A percentile compares a stretch with the other conserved stretches of the same genome.
These are phyloP conservation scores for Clarkia xantiana DNA, from an alignment of 345 rosid genomes.

Conservation along the genomic window DNA sequence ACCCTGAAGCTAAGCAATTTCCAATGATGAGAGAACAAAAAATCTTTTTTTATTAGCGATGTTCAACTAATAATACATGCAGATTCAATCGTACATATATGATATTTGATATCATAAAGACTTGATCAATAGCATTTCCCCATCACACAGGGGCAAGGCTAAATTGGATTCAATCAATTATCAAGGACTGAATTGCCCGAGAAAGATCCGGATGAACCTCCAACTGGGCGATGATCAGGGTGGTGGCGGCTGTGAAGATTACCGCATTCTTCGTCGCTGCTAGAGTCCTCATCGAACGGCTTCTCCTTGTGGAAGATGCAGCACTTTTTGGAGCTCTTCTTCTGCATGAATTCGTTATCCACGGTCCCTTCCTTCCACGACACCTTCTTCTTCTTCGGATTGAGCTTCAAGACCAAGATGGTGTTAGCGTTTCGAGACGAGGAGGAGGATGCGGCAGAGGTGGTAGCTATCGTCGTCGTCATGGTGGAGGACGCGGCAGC, in stretches of 20 bases:
- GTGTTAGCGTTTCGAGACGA: neutral
- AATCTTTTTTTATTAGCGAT: too few species aligned
- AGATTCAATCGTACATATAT: too few species aligned
- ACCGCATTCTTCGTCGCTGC: slow-evolving; percentile 52
- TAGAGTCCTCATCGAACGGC: slow-evolving; percentile 76
- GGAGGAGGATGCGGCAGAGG: neutral
- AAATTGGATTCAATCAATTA: too few species aligned
- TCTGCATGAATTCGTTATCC: slow-evolving; percentile 92
- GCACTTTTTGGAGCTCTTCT: slow-evolving; percentile 93
- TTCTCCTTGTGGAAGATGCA: slow-evolving; percentile 93
- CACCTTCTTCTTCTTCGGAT: slow-evolving; percentile 73
- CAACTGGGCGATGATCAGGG: slow-evolving; percentile 8
- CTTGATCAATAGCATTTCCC: too few species aligned
- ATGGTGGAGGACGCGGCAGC: slow-evolving; percentile 1
- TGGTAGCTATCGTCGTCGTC: slow-evolving; percentile 2
- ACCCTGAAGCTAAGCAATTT: too few species aligned
- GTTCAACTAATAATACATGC: too few species aligned
- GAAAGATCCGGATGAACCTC: slow-evolving; percentile 9
- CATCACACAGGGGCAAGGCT: too few species aligned
- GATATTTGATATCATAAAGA: too few species aligned
- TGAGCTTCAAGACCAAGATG: slow-evolving; percentile 14
- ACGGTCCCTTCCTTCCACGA: slow-evolving; percentile 94
- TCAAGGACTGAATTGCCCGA: too few species aligned
- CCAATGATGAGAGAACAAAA: too few species aligned
- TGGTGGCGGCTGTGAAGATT: slow-evolving; percentile 14